phyloP scores from a whole-genome alignment of 305 asterid genomes.

The Fraxinus baroniana region DNA sequence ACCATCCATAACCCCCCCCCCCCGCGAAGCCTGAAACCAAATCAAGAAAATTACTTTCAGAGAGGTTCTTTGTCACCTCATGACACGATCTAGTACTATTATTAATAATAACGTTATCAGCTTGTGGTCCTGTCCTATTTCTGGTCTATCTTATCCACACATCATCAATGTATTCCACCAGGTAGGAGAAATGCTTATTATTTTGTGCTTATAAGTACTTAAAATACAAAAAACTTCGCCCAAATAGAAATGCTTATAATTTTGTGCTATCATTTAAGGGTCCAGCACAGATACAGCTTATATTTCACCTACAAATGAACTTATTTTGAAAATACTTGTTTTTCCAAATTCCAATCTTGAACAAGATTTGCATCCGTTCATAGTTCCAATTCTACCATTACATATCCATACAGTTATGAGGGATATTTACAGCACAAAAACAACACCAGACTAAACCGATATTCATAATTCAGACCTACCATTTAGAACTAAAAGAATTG shows the following conservation, averaged over 20 bases:
- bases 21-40: not conserved
- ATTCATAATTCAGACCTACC: not conserved
- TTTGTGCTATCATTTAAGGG: not conserved
- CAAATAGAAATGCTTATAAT: not conserved
- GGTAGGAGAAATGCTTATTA: not conserved
- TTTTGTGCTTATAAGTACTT: not conserved
- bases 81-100: not conserved
- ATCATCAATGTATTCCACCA: not conserved
- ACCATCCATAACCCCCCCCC: too few species aligned
- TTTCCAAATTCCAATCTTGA: not conserved
- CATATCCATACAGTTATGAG: not conserved
- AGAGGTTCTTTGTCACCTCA: not conserved
- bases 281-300: not conserved
- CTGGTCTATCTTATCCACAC: not conserved
- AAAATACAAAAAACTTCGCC: too few species aligned
- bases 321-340: not conserved
- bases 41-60: not conserved
- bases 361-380: not conserved
- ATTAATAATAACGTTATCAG: not conserved
- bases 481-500: not conserved
- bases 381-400: not conserved
- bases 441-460: not conserved
- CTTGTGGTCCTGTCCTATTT: not conserved
- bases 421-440: not conserved
- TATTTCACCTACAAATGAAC: not conserved